Conservation (phyloP, 176 grass and related monocot species). For the Musa beccarii region DNA sequence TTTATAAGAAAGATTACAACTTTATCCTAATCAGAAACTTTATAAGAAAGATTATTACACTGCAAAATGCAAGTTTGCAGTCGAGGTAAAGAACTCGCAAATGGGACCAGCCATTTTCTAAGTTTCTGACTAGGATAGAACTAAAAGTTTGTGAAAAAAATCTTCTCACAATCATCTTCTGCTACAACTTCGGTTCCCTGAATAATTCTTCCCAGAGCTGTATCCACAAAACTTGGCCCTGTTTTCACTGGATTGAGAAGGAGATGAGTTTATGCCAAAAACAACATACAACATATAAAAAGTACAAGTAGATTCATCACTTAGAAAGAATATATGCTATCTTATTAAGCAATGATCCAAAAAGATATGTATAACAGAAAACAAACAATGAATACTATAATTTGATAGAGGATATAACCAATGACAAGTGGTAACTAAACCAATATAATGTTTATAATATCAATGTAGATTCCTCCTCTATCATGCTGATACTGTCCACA, state of each 20-base stretch:
- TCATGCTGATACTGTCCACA: neutral
- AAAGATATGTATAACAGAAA: neutral
- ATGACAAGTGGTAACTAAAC: neutral
- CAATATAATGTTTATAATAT: neutral
- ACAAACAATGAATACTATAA: neutral
- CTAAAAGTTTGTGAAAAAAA: slow-evolving; percentile 62
- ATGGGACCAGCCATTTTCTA: slow-evolving; percentile 61
- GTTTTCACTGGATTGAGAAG: slow-evolving; percentile 45
- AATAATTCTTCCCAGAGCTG: slow-evolving; percentile 69
- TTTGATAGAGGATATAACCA: neutral
- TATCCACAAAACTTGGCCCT: slow-evolving; percentile 62
- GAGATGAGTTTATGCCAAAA: neutral
- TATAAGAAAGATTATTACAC: slow-evolving; percentile 41
- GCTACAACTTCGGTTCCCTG: slow-evolving; percentile 67
- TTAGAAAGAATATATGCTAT: neutral
- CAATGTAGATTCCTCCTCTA: too few relatives aligned
- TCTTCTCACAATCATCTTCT: slow-evolving; percentile 65
- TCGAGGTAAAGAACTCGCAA: slow-evolving; percentile 62
- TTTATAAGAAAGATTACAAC: too few relatives aligned
- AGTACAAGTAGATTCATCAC: neutral
- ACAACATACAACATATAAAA: neutral
- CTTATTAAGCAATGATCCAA: neutral
- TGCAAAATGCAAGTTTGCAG: slow-evolving; percentile 80
- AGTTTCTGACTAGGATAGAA: slow-evolving; percentile 60
- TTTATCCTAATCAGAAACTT: too few relatives aligned